Percentiles rank a stretch among this genome's conserved stretches.
Conservation (phyloP, 1,284 basidiomycete species). For the Schizophyllum commune region DNA sequence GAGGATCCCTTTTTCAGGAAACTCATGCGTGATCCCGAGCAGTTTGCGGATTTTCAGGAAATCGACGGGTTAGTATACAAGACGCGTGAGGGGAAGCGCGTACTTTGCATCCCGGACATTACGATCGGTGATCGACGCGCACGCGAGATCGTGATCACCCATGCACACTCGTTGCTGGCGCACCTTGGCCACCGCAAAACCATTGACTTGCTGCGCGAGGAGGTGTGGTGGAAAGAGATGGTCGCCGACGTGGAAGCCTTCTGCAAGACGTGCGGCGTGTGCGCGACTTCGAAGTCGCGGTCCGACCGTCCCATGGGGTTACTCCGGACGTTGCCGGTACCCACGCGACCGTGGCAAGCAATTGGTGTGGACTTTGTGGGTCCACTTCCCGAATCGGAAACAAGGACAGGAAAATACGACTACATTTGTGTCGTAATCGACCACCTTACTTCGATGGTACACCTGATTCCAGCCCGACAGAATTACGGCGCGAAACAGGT, state of each 20-base stretch:
- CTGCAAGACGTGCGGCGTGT: slow-evolving; percentile 21
- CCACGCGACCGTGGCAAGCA: slow-evolving; percentile 23
- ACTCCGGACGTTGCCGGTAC: slow-evolving; percentile 22
- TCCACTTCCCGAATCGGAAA: slow-evolving; percentile 23
- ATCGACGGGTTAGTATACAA: slow-evolving; percentile 13
- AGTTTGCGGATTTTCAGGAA: slow-evolving; percentile 16
- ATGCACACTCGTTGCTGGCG: slow-evolving; percentile 23
- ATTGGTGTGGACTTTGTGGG: slow-evolving; percentile 36
- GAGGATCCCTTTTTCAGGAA: slow-evolving; percentile 16
- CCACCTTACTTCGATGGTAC: slow-evolving; percentile 26
- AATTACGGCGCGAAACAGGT: slow-evolving; percentile 26
- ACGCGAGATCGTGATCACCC: slow-evolving; percentile 21
- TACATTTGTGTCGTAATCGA: slow-evolving; percentile 29
- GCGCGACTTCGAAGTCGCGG: slow-evolving; percentile 17
- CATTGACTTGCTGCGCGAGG: slow-evolving; percentile 15
- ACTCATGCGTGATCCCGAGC: slow-evolving; percentile 11
- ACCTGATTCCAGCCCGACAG: slow-evolving; percentile 22
- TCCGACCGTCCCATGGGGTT: slow-evolving; percentile 23
- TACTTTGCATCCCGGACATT: slow-evolving; percentile 22
- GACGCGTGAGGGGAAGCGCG: neutral
- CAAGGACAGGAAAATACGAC: slow-evolving; percentile 24
- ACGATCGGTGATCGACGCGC: slow-evolving; percentile 7
- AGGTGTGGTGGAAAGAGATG: slow-evolving; percentile 27
- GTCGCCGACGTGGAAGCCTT: slow-evolving; percentile 16
- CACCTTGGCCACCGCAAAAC: slow-evolving; percentile 27